These are phyloP conservation scores for Dendrobium huoshanense DNA, from an alignment of 106 monocot genomes.

Conservation along the genomic window DNA sequence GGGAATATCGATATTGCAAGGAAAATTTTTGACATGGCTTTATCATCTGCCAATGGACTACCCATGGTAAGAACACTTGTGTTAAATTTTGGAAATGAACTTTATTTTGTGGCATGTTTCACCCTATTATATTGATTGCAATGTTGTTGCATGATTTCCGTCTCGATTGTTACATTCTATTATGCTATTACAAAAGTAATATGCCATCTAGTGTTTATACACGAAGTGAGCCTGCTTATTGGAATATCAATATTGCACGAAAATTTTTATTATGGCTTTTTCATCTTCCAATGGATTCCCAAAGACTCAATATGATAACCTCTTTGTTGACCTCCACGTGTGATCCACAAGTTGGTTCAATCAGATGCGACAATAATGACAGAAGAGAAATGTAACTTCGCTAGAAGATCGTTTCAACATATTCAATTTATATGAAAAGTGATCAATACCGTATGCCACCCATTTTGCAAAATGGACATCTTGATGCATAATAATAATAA, in stretches of 20 bases:
- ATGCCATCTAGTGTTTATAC: slow-evolving; percentile 85
- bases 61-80: slow-evolving; percentile 34
- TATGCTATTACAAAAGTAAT: neutral
- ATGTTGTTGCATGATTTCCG: neutral
- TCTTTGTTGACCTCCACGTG: too few species aligned
- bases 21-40: slow-evolving; percentile 93
- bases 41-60: slow-evolving; percentile 53
- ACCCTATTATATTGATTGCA: neutral
- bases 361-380: too few species aligned
- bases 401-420: too few species aligned
- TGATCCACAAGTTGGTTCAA: too few species aligned
- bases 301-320: neutral
- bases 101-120: neutral
- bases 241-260: slow-evolving; percentile 70
- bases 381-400: too few species aligned
- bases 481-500: too few species aligned
- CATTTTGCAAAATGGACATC: too few species aligned
- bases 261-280: slow-evolving; percentile 88
- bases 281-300: slow-evolving; percentile 52
- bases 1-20: slow-evolving; percentile 77
- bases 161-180: neutral
- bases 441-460: too few species aligned
- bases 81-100: neutral
- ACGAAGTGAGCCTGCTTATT: slow-evolving; percentile 64
- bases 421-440: too few species aligned